These are phyloP conservation scores for Xerocomellus dryophilus DNA, from an alignment of 768 basidiomycete species.

Conservation along the genomic window DNA sequence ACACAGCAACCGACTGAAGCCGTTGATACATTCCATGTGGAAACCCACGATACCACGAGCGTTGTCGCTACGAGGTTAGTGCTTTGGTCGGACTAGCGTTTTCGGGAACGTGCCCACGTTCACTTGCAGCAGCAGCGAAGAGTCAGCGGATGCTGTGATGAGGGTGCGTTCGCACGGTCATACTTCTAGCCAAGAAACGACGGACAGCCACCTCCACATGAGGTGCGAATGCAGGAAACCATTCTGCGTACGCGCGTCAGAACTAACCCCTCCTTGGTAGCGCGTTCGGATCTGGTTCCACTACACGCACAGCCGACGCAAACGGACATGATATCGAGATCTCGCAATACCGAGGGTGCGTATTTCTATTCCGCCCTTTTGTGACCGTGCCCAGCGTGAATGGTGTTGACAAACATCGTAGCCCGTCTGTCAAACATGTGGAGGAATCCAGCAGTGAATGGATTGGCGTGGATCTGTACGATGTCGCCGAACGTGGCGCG, in stretches of 20 bases:
- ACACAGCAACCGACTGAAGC: background rate
- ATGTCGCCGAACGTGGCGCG: constrained; percentile 2
- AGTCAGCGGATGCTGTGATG: background rate
- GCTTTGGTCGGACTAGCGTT: background rate
- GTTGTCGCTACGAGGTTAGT: background rate
- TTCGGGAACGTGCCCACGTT: background rate
- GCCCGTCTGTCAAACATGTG: constrained; percentile 6
- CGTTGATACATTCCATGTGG: background rate
- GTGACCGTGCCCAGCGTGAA: background rate
- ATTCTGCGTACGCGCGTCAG: background rate
- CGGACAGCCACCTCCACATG: background rate
- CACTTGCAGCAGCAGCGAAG: background rate
- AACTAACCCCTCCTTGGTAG: background rate
- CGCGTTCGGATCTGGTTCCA: background rate
- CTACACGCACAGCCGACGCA: background rate
- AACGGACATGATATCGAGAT: background rate
- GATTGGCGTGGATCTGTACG: background rate
- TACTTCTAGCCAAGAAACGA: background rate
- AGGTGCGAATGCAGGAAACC: constrained; percentile 2
- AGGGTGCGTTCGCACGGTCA: background rate
- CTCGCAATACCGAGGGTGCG: constrained; percentile 1
- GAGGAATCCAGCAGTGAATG: background rate
- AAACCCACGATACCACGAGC: background rate
- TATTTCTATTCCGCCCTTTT: background rate
- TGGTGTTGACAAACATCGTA: background rate